Evolutionary conservation across 2,329 filamentous ascomycete genomes (phyloP), one percentile per base, ranked within the genome.

Genomic region (Pleurostoma richardsiae): DNA sequence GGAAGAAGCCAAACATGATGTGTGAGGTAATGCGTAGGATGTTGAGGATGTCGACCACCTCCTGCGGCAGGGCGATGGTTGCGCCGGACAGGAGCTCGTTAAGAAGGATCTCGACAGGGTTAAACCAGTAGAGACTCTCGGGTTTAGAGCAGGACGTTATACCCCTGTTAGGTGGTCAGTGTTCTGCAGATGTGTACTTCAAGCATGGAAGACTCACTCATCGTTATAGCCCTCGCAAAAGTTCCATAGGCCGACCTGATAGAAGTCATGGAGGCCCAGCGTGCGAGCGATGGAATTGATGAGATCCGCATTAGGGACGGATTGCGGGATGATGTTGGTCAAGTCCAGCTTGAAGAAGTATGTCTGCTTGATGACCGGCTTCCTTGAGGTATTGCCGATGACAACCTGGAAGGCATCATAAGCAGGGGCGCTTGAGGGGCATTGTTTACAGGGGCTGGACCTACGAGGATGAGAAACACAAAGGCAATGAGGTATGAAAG

Each of bases 181-280:
- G 26, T 82, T 70, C 3, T 42, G 42, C 45, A 42, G 33, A 26
- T n/a, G 27, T 28, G 27, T 5, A 11, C 43, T 7, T 5, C 19
- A 6, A 19, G 4, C 38, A 36, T 6, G 29, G 36, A 42, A 36
- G 6, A 62, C 74, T 46, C 61, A 79, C 67, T 85, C 74, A 56
- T 79, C 76, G 47, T 80, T 72, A 65, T 91, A 95, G 26, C 91
- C 91, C 64, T 95, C 88, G 66, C 92, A 97, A 65, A 86, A 96
- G 49, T 84, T 86, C 92, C 92, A 97, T 39, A 96, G 70, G 5
- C 91, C 91, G 29, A 95, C 87, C 58, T 90, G 87, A 67, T 96
- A 96, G 68, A 95, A 96, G 66, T 96, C 92, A 63, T 95, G 90
- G 42, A 96, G 76, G 30, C 91, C 92, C 45, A 96, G 74, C 27